Percentiles rank a stretch among this genome's conserved stretches.
Conservation (phyloP, 2,329 filamentous ascomycete species). For the Hysterium pulicare region DNA sequence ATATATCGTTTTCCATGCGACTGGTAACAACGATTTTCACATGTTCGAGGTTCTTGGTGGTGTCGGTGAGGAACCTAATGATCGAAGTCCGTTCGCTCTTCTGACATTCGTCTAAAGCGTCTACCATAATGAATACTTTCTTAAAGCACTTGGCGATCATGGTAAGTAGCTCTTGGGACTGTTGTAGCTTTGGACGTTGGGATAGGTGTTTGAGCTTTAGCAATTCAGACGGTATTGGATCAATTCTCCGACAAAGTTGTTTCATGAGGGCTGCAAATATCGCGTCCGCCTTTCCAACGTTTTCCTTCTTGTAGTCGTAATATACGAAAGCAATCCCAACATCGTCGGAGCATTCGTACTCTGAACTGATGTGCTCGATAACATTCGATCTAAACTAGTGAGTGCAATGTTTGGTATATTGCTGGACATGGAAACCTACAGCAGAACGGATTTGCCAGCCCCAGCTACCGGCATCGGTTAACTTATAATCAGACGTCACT, state of each 20-base stretch:
- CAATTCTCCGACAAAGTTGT: slow-evolving; percentile 8
- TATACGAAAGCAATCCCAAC: slow-evolving; percentile 18
- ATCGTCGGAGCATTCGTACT: slow-evolving; percentile 9
- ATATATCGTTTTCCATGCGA: slow-evolving; percentile 17
- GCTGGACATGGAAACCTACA: slow-evolving; percentile 8
- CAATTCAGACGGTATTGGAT: not conserved
- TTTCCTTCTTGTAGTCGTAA: slow-evolving; percentile 16
- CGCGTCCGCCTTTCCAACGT: slow-evolving; percentile 2
- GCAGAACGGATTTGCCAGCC: slow-evolving; percentile 20
- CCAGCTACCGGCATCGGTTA: too few species aligned
- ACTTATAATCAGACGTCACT: slow-evolving; percentile 4
- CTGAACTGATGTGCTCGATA: slow-evolving; percentile 16
- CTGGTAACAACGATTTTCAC: slow-evolving; percentile 20
- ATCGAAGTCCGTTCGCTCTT: not conserved
- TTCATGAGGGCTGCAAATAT: slow-evolving; percentile 9
- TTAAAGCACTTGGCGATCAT: not conserved
- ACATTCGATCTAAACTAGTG: slow-evolving; percentile 15
- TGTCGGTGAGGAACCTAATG: slow-evolving; percentile 1
- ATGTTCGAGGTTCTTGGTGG: not conserved
- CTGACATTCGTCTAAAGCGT: slow-evolving; percentile 2
- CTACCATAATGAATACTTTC: slow-evolving; percentile 1
- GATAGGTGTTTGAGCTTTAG: slow-evolving; percentile 1
- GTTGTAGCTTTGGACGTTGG: not conserved
- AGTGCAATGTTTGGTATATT: not conserved
- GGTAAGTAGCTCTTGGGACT: slow-evolving; percentile 2